phyloP scores from a whole-genome alignment of 148 eudicot genomes.

The Amaranthus palmeri region DNA sequence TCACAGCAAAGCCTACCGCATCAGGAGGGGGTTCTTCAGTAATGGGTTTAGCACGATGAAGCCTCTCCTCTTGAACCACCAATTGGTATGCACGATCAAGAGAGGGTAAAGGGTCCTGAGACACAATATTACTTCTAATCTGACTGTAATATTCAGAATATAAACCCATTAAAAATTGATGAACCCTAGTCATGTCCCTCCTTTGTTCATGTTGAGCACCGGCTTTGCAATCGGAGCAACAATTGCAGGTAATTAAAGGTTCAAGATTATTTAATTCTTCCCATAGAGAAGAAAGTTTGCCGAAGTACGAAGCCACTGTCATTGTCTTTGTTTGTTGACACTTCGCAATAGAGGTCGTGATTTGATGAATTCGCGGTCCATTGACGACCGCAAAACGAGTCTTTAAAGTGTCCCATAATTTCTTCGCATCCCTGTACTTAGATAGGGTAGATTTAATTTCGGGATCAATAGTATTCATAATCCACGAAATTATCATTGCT shows the following conservation, averaged over 20 bases:
- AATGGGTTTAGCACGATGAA: neutral
- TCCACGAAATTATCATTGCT: neutral
- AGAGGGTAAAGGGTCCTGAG: neutral
- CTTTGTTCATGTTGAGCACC: too few relatives aligned
- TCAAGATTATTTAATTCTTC: too few relatives aligned
- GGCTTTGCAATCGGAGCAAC: too few relatives aligned
- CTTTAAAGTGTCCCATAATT: neutral
- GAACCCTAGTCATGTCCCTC: neutral
- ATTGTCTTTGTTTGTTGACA: neutral
- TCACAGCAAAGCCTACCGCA: too few relatives aligned
- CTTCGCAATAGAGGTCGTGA: neutral
- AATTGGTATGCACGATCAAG: neutral
- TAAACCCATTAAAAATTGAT: neutral
- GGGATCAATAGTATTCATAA: neutral
- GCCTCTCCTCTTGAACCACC: neutral
- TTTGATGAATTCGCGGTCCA: neutral
- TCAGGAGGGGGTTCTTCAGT: too few relatives aligned
- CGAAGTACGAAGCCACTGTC: too few relatives aligned
- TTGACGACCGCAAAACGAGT: neutral
- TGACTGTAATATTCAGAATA: neutral
- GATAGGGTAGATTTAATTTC: neutral
- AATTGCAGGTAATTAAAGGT: too few relatives aligned
- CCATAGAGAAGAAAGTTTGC: too few relatives aligned
- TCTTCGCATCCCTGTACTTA: neutral
- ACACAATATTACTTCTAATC: neutral